phyloP scores from a whole-genome alignment of 1,284 basidiomycete genomes.

The Rhodotorula mucilaginosa region DNA sequence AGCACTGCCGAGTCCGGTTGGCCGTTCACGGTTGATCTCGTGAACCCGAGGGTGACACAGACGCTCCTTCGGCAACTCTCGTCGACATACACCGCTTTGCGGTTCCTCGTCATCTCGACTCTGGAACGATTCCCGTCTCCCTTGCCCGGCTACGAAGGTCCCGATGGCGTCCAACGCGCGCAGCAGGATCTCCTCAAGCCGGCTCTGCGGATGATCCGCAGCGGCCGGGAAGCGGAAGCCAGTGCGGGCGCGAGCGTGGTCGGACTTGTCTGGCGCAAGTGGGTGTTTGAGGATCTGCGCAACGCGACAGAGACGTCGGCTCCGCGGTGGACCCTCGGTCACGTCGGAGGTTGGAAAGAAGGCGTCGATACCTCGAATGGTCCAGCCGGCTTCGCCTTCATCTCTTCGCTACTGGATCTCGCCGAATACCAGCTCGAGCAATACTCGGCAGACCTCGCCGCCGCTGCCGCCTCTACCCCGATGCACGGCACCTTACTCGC shows the following conservation, averaged over 20 bases:
- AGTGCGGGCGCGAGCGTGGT: conserved; percentile 43
- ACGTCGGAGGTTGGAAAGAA: conserved; percentile 31
- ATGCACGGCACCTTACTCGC: conserved; percentile 49
- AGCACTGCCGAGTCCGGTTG: conserved; percentile 21
- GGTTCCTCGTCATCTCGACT: conserved; percentile 28
- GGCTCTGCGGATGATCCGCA: conserved; percentile 39
- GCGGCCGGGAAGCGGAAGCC: conserved; percentile 37
- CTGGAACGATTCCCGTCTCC: conserved; percentile 38
- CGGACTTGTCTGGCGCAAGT: conserved; percentile 43
- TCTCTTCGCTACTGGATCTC: conserved; percentile 37
- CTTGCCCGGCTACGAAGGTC: conserved; percentile 36
- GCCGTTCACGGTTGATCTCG: conserved; percentile 34
- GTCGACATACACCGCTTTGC: conserved; percentile 35
- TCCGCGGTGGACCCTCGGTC: conserved; percentile 26
- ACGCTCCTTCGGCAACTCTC: conserved; percentile 31
- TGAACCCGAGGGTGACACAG: conserved; percentile 29
- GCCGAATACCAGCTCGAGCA: conserved; percentile 38
- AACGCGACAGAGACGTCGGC: conserved; percentile 12
- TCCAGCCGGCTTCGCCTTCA: conserved; percentile 24
- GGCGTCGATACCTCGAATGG: conserved; percentile 2
- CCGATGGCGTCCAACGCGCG: conserved; percentile 15
- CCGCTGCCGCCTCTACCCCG: conserved; percentile 44
- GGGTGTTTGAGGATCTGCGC: conserved; percentile 36
- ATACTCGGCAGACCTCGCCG: conserved; percentile 37
- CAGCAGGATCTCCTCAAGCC: conserved; percentile 32